Conservation (phyloP, 164 flowering plant species). For the Tinospora cordifolia region DNA sequence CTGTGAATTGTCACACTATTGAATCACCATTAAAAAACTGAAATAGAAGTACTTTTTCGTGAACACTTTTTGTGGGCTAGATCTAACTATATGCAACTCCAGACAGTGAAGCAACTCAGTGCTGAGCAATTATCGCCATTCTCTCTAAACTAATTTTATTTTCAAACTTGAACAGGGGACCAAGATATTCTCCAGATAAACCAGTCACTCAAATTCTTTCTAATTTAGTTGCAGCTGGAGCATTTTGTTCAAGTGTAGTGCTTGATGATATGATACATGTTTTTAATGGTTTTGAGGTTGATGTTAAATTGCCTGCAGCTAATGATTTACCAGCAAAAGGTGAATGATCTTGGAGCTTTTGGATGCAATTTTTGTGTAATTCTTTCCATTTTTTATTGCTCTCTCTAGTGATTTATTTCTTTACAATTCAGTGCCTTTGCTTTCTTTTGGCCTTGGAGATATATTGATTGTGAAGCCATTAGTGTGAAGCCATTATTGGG, state of each 20-base stretch:
- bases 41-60: too few species aligned
- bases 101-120: too few species aligned
- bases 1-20: too few species aligned
- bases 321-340: slow-evolving; percentile 62
- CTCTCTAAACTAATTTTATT: slow-evolving; percentile 9
- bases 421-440: background rate
- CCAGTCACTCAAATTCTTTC: slow-evolving; percentile 78
- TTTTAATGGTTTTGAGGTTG: slow-evolving; percentile 31
- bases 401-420: background rate
- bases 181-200: slow-evolving; percentile 35
- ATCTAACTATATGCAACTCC: too few species aligned
- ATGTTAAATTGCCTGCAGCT: slow-evolving; percentile 32
- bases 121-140: background rate
- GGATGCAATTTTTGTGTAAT: background rate
- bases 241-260: slow-evolving; percentile 40
- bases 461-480: background rate
- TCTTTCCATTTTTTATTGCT: background rate
- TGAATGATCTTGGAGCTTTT: slow-evolving; percentile 16
- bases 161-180: slow-evolving; percentile 49
- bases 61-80: too few species aligned
- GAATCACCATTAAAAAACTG: too few species aligned
- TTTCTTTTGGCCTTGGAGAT: background rate
- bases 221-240: slow-evolving; percentile 70
- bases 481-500: background rate
- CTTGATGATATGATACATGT: slow-evolving; percentile 50